phyloP scores from a whole-genome alignment of 805 yeast genomes.

The Myxozyma sirexii region DNA sequence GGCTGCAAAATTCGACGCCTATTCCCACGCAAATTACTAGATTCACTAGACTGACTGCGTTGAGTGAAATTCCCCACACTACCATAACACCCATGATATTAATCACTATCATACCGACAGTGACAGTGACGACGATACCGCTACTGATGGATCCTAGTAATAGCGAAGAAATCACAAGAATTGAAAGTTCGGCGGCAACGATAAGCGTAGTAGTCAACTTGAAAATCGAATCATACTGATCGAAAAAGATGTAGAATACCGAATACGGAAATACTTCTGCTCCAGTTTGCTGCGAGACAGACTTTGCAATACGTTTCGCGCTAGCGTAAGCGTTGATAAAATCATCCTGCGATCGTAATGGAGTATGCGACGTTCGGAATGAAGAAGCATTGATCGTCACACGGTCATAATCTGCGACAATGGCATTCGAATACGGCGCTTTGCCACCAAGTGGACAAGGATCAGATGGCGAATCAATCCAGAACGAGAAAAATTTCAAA shows the following conservation, averaged over 20 bases:
- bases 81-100: slow-evolving; percentile 83
- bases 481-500: slow-evolving; percentile 68
- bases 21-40: slow-evolving; percentile 89
- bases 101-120: slow-evolving; percentile 65
- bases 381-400: slow-evolving; percentile 55
- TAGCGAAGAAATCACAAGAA: slow-evolving; percentile 56
- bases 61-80: slow-evolving; percentile 71
- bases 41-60: slow-evolving; percentile 88
- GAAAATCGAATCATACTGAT: slow-evolving; percentile 75
- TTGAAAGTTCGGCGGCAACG: slow-evolving; percentile 53
- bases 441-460: slow-evolving; percentile 95
- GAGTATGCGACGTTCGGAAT: slow-evolving; percentile 80
- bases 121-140: slow-evolving; percentile 57
- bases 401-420: slow-evolving; percentile 49
- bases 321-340: slow-evolving; percentile 78
- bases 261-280: slow-evolving; percentile 83
- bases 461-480: slow-evolving; percentile 85
- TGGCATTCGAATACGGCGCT: slow-evolving; percentile 77
- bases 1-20: slow-evolving; percentile 91
- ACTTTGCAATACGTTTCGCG: slow-evolving; percentile 66
- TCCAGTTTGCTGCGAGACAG: slow-evolving; percentile 46
- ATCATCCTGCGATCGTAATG: slow-evolving; percentile 79
- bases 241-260: slow-evolving; percentile 90
- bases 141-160: slow-evolving; percentile 69
- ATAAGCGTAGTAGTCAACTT: slow-evolving; percentile 59